Evolutionary conservation across 2,329 filamentous ascomycete genomes (phyloP), one percentile per base, ranked within the genome.

Genomic region (Fusarium sambucinum): DNA sequence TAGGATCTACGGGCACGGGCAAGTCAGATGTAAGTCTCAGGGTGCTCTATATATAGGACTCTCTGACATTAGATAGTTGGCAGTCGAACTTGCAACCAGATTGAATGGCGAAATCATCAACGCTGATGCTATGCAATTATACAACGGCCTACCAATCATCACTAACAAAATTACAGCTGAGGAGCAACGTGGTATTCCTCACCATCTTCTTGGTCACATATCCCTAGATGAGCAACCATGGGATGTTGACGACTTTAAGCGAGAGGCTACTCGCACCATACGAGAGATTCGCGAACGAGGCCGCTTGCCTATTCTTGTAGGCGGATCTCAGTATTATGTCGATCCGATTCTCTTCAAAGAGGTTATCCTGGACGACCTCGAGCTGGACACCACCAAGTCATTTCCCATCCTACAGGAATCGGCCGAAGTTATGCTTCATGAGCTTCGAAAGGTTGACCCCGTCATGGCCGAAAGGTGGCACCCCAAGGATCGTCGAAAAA

Each of bases 91-190:
- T 52, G 96, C 96, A 1, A 85, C 85, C 41, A 88, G 86, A 23
- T 94, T 94, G 80, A 90, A 96, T 78, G 96, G 96, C 75, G 96
- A 99, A 79, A 87, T 99, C 53, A 94, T 99, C 81, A 99, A 99
- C 77, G 93, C 93, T 46, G 96, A 99, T 83, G 96, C 96, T 38
- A 97, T 99, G 94, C 96, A 99, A 78, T 89, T 99, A 81, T 99
- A 99, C 78, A 86, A 87, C 54, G 96, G 96, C 4, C 83, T 99
- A 42, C 94, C 96, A 7, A 90, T 98, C 68, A 95, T 98, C 72
- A 99, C 96, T 27, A 99, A 99, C 79, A 97, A 98, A 77, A 92
- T 98, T 60, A 88, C 92, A 0, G 53, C 76, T 1, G 85, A 89
- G 21, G 95, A 98, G 77, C 90, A 89, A 74, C 87, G 90, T 63